Conservation (phyloP, 2,329 filamentous ascomycete species). For the Ophiostoma sp. region DNA sequence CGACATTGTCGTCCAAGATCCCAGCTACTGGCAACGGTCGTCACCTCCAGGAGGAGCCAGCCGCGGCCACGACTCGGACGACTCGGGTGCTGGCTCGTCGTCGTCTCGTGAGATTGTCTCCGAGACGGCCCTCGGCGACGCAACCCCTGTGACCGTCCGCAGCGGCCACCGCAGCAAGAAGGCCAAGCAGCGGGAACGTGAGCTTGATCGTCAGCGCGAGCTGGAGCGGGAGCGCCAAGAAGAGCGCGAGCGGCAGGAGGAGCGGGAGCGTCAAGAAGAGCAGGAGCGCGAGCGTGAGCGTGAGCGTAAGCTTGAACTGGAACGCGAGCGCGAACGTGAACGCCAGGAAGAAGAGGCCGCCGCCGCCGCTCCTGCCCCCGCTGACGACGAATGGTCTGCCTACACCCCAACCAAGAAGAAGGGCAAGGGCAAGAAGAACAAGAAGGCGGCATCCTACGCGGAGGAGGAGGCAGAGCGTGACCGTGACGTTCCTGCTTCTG, state of each 20-base stretch:
- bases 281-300: not conserved
- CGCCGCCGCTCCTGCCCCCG: not conserved
- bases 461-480: constrained; percentile 27
- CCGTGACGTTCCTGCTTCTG: not conserved
- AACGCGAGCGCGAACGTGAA: constrained; percentile 30
- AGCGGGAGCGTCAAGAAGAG: constrained; percentile 36
- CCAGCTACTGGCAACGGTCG: constrained; percentile 61
- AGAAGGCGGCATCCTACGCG: constrained; percentile 35
- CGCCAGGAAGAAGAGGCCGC: not conserved
- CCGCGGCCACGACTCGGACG: constrained; percentile 40
- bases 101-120: constrained; percentile 25
- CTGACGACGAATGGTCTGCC: constrained; percentile 25
- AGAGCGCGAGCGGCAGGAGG: not conserved
- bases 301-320: not conserved
- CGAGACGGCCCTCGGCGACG: constrained; percentile 31
- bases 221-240: not conserved
- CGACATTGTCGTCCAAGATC: constrained; percentile 68
- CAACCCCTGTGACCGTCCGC: constrained; percentile 3
- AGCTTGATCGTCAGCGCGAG: not conserved
- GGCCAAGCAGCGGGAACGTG: constrained; percentile 14
- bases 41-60: constrained; percentile 56
- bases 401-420: constrained; percentile 37
- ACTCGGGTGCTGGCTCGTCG: constrained; percentile 14
- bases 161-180: constrained; percentile 24
- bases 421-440: constrained; percentile 45